These are phyloP conservation scores for Centrapalus pauciflorus DNA, from an alignment of 129 eudicot genomes.

Conservation along the genomic window DNA sequence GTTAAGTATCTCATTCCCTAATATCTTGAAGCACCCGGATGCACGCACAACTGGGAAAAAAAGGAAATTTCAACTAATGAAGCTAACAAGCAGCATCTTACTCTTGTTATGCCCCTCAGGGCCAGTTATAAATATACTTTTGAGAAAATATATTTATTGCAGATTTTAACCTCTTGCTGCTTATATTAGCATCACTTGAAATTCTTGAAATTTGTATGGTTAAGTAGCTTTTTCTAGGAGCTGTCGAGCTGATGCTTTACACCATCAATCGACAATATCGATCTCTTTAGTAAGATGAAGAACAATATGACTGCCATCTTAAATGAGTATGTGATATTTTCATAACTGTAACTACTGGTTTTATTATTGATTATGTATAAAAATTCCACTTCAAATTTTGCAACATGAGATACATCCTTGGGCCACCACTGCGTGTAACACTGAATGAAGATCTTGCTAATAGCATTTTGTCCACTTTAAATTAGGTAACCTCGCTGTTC, in stretches of 20 bases:
- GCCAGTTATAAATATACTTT: too few species aligned
- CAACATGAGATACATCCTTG: constrained; percentile 81
- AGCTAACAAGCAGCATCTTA: too few species aligned
- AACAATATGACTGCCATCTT: constrained; percentile 59
- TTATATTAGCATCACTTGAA: too few species aligned
- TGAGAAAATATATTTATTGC: too few species aligned
- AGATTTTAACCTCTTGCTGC: too few species aligned
- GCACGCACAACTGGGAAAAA: too few species aligned
- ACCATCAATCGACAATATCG: constrained; percentile 41
- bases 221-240: background rate
- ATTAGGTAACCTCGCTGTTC: constrained; percentile 39
- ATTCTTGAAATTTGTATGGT: background rate
- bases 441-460: constrained; percentile 66
- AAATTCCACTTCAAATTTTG: constrained; percentile 6
- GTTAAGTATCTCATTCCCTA: too few species aligned
- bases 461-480: constrained; percentile 36
- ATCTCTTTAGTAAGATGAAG: constrained; percentile 63
- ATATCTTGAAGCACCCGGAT: too few species aligned
- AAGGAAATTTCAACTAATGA: too few species aligned
- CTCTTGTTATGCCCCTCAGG: too few species aligned
- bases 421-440: constrained; percentile 66
- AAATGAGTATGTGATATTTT: constrained; percentile 45
- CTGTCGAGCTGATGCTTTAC: too few species aligned
- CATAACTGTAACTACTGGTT: background rate
- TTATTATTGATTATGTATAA: background rate